Evolutionary conservation across 2,329 filamentous ascomycete genomes (phyloP), one percentile per base, ranked within the genome.

Genomic region (Claviceps fusiformis): DNA sequence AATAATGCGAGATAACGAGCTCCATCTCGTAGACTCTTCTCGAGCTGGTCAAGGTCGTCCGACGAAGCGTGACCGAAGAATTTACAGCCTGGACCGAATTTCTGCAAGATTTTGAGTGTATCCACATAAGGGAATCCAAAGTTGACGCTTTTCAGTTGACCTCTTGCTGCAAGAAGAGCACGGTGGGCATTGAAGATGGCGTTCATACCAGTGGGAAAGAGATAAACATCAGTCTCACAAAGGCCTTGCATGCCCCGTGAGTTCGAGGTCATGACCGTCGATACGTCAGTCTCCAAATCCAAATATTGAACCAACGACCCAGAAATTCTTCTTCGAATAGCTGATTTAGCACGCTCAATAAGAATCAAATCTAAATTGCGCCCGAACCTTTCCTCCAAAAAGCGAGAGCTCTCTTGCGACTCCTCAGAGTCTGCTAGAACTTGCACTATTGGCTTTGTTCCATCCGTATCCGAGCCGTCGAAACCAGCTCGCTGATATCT

Each of bases 51-150:
- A 0, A 98, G 73, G 56, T 97, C 91, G 50, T 80, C 78, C 2
- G 81, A 73, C 2, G 86, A 87, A 0, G 86, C 89, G 62, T 86
- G 80, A 3, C 92, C 92, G 68, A 95, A 96, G 67, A 97, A 97
- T 2, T 86, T 68, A 57, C 86, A 91, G 0, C 92, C 92, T 0
- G 90, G 87, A 0, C 92, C 93, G 68, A 95, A 97, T 68, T 97
- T 98, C 67, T 97, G 77, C 5, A 97, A 74, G 52, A 96, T 89
- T 68, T 98, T 98, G 54, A 97, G 78, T 0, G 93, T 96, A 69
- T 98, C 93, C 53, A 96, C 89, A 63, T 98, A 98, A 0, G 93
- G 90, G 62, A 98, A 98, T n/a, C 93, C 93, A 64, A 89, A 96
- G 64, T 86, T 91, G 65, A 98, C 83, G 68, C 89, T 95, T 69